A percentile compares a stretch with the other conserved stretches of the same genome.
Evolutionary conservation across 768 basidiomycete species (phyloP).

Genomic region (Antrodiella citrinella): DNA sequence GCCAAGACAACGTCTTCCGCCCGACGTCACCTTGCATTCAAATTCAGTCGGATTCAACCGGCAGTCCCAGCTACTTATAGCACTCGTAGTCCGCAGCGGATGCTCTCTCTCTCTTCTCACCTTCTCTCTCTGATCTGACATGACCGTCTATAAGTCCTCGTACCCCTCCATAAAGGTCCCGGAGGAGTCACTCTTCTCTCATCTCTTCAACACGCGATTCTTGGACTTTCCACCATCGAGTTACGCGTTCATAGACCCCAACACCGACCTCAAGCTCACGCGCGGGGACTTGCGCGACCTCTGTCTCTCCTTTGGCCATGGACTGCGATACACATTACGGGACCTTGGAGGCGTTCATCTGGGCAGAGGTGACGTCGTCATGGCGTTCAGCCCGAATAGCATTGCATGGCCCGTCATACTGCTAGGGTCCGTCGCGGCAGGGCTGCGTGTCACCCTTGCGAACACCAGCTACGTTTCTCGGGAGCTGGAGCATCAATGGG

Average conservation of each 20-base stretch:
- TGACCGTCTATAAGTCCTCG: constrained; percentile 38
- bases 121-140: too few relatives aligned
- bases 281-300: constrained; percentile 45
- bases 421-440: constrained; percentile 48
- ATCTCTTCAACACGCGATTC: constrained; percentile 31
- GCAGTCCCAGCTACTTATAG: too few relatives aligned
- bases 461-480: constrained; percentile 61
- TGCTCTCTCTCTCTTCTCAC: too few relatives aligned
- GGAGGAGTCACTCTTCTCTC: constrained; percentile 39
- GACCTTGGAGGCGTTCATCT: constrained; percentile 18
- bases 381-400: constrained; percentile 66
- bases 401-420: constrained; percentile 46
- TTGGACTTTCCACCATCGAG: constrained; percentile 12
- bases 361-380: constrained; percentile 46
- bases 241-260: constrained; percentile 62
- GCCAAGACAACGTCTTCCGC: too few relatives aligned
- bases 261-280: constrained; percentile 46
- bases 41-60: too few relatives aligned
- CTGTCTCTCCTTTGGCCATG: constrained; percentile 50
- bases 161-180: constrained; percentile 30
- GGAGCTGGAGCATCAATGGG: constrained; percentile 69
- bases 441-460: constrained; percentile 60
- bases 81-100: too few relatives aligned
- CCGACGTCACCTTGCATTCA: too few relatives aligned
- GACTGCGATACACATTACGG: constrained; percentile 33